Evolutionary conservation across 768 basidiomycete genomes (phyloP).

Genomic region (Trametes meyenii): DNA sequence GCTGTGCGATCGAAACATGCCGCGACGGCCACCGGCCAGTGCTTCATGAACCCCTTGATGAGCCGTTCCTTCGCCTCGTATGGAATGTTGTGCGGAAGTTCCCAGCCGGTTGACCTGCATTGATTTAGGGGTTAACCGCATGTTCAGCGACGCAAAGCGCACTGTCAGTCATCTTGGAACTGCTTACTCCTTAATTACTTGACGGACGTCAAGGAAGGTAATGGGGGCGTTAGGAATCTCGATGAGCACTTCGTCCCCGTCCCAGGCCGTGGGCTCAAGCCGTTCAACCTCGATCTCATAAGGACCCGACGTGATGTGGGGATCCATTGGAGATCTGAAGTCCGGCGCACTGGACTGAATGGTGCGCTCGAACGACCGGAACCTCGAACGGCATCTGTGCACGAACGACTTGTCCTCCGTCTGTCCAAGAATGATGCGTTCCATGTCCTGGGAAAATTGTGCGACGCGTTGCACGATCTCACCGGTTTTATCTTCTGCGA

Average conservation of each 20-base stretch:
- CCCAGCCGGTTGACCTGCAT: conserved; percentile 44
- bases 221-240: conserved; percentile 5
- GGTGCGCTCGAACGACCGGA: conserved; percentile 36
- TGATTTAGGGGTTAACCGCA: background rate
- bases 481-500: conserved; percentile 42
- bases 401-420: conserved; percentile 40
- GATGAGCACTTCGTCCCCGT: background rate
- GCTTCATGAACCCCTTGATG: conserved; percentile 37
- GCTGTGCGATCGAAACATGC: conserved; percentile 39
- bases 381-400: conserved; percentile 39
- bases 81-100: conserved; percentile 45
- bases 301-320: background rate
- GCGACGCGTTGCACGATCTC: conserved; percentile 50
- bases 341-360: conserved; percentile 46
- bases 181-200: conserved; percentile 39
- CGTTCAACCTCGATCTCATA: background rate
- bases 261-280: background rate
- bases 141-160: background rate
- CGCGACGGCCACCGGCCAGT: conserved; percentile 42
- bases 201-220: conserved; percentile 39
- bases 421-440: conserved; percentile 36
- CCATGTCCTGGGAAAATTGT: conserved; percentile 47
- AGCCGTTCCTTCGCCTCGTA: conserved; percentile 43
- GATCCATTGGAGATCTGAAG: conserved; percentile 37
- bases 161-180: background rate